Conservation (phyloP, 495 filamentous ascomycete species). For the Aspergillus asperescens region DNA sequence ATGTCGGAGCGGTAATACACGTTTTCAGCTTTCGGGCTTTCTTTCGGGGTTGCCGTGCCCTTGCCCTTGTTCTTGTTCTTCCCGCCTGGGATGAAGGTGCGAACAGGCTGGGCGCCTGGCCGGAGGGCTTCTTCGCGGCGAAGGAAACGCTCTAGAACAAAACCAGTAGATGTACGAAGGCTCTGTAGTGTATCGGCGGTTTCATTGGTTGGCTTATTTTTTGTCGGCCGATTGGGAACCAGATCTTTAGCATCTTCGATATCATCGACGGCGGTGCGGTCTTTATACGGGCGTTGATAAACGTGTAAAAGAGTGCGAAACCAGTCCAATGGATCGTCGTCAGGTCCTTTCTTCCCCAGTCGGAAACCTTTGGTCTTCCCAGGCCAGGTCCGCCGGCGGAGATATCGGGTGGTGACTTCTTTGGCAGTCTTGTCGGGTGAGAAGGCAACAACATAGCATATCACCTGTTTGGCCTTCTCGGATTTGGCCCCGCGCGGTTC, state of each 20-base stretch:
- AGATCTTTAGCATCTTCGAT: conserved; percentile 73
- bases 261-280: conserved; percentile 65
- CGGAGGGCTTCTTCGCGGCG: conserved; percentile 86
- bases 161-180: conserved; percentile 80
- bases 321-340: conserved; percentile 76
- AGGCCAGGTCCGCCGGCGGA: conserved; percentile 76
- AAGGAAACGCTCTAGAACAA: conserved; percentile 79
- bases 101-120: conserved; percentile 63
- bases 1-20: conserved; percentile 80
- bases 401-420: conserved; percentile 90
- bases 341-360: conserved; percentile 70
- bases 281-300: conserved; percentile 57
- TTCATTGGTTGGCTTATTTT: conserved; percentile 62
- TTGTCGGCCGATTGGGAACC: conserved; percentile 55
- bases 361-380: conserved; percentile 87
- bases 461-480: conserved; percentile 80
- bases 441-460: conserved; percentile 86
- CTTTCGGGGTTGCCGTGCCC: neutral
- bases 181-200: conserved; percentile 72
- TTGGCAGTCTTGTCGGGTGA: conserved; percentile 84
- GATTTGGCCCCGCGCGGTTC: conserved; percentile 78
- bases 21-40: conserved; percentile 57
- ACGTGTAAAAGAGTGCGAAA: conserved; percentile 70
- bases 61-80: conserved; percentile 41
- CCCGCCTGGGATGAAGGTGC: conserved; percentile 64